Evolutionary conservation across 2,329 filamentous ascomycete genomes (phyloP).

Genomic region (Sarocladium strictum): DNA sequence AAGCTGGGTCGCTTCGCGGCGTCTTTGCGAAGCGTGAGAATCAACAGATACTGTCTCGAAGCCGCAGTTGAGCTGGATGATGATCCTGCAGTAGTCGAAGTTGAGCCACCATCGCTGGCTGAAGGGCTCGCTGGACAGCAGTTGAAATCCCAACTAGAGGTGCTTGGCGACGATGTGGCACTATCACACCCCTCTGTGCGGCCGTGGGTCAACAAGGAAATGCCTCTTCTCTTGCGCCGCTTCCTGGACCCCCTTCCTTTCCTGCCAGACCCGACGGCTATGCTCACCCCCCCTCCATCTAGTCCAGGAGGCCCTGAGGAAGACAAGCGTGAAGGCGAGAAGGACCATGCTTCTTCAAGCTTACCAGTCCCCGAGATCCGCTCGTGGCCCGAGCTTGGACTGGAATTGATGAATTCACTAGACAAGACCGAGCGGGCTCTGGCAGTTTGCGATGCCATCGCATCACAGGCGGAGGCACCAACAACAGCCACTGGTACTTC

Average conservation of each 20-base stretch:
- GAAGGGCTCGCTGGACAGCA: slow-evolving; percentile 59
- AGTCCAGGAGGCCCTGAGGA: slow-evolving; percentile 12
- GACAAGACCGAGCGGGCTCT: slow-evolving; percentile 23
- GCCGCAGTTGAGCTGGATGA: slow-evolving; percentile 63
- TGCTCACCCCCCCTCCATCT: slow-evolving; percentile 26
- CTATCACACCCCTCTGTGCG: slow-evolving; percentile 55
- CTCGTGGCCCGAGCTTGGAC: slow-evolving; percentile 29
- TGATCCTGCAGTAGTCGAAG: slow-evolving; percentile 55
- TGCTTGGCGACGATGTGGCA: slow-evolving; percentile 49
- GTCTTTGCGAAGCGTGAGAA: slow-evolving; percentile 49
- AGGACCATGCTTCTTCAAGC: slow-evolving; percentile 16
- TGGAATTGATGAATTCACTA: slow-evolving; percentile 25
- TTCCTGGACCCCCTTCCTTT: slow-evolving; percentile 58
- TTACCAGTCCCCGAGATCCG: slow-evolving; percentile 12
- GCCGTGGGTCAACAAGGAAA: slow-evolving; percentile 46
- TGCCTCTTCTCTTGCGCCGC: slow-evolving; percentile 45
- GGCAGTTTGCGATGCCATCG: slow-evolving; percentile 21
- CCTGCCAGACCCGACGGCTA: slow-evolving; percentile 46
- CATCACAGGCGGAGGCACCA: slow-evolving; percentile 15
- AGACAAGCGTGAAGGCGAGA: slow-evolving; percentile 11
- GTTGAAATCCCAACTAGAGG: slow-evolving; percentile 47
- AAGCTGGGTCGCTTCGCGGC: slow-evolving; percentile 51
- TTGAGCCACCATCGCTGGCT: slow-evolving; percentile 56
- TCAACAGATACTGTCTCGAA: slow-evolving; percentile 58
- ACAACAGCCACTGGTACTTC: not conserved